Evolutionary conservation across 2,329 filamentous ascomycete genomes (phyloP).

Genomic region (Neonectria sp.): DNA sequence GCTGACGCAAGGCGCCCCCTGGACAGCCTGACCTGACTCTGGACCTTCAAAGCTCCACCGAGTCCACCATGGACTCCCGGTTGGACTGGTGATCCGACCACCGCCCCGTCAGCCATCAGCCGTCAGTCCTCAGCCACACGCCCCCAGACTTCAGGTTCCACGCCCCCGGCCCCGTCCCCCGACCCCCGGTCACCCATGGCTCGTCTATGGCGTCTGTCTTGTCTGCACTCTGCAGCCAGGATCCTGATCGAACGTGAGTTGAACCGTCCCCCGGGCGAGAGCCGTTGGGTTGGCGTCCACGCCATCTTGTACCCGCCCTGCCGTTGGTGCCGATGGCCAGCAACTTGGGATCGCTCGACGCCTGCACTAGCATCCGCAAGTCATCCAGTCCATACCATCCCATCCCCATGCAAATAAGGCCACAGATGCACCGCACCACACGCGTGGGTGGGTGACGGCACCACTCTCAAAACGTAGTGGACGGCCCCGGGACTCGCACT

Average conservation of each 20-base stretch:
- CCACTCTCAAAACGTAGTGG: conserved; percentile 32
- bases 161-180: conserved; percentile 45
- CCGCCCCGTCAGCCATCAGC: conserved; percentile 37
- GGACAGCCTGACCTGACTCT: conserved; percentile 43
- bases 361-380: conserved; percentile 49
- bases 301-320: conserved; percentile 44
- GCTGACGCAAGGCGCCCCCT: conserved; percentile 44
- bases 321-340: conserved; percentile 45
- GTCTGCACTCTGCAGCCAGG: conserved; percentile 39
- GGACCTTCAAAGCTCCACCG: conserved; percentile 29
- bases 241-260: conserved; percentile 39
- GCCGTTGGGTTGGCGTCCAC: conserved; percentile 45
- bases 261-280: conserved; percentile 35
- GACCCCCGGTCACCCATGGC: conserved; percentile 42
- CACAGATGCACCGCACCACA: conserved; percentile 44
- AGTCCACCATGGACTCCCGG: conserved; percentile 28
- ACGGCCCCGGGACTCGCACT: conserved; percentile 42
- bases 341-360: conserved; percentile 44
- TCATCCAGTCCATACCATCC: conserved; percentile 43
- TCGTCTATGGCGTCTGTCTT: conserved; percentile 33
- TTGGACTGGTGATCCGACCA: conserved; percentile 42
- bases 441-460: conserved; percentile 47
- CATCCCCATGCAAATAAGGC: conserved; percentile 46
- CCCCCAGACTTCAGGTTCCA: conserved; percentile 30
- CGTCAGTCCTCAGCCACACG: conserved; percentile 42